Evolutionary conservation across 1,139 yeast species (phyloP), one percentile per base, ranked within the genome.

Genomic region (Protomyces inundatus): DNA sequence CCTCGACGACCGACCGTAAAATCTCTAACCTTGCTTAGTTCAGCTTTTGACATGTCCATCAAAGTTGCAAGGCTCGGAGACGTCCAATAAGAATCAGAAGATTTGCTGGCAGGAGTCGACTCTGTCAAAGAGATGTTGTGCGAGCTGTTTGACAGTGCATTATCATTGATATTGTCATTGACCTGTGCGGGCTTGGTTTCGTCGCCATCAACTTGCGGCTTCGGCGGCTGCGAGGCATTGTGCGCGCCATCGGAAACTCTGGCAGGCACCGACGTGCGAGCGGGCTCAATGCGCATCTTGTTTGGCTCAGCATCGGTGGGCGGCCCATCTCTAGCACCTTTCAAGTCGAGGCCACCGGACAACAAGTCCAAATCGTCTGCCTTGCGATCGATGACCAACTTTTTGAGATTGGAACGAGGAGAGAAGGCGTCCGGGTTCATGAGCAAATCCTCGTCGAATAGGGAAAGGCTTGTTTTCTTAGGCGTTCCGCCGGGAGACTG

Each of bases 1-100:
- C 88, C 87, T 68, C 82, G 81, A 68, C 96, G 85, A 2, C 98
- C 98, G 66, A 95, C 84, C 36, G 81, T 82, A 73, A 91, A 86
- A 66, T 84, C 77, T 36, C 79, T 70, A n/a, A 93, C 86, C 10
- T 81, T 72, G 65, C 87, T 83, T 59, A 90, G 80, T 67, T 88
- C 87, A 9, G 83, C 76, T 55, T 88, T 77, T 0, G 90, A 74
- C 80, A 82, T 80, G 52, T 80, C 76, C 65, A 82, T 80, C 65
- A 93, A 77, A 63, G 84, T 84, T 6, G 84, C 81, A 55, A 86
- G 72, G 3, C 90, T 78, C 32, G 98, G 98, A 1, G 88, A 82
- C 59, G 86, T 86, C 90, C 96, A 93, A 75, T 91, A 95, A 34
- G 51, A n/a, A 1, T 93, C 96, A 16, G 50, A 4, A 42, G 39